Evolutionary conservation across 257 asterid species (phyloP).

Genomic region (Thymus mandschuricus): DNA sequence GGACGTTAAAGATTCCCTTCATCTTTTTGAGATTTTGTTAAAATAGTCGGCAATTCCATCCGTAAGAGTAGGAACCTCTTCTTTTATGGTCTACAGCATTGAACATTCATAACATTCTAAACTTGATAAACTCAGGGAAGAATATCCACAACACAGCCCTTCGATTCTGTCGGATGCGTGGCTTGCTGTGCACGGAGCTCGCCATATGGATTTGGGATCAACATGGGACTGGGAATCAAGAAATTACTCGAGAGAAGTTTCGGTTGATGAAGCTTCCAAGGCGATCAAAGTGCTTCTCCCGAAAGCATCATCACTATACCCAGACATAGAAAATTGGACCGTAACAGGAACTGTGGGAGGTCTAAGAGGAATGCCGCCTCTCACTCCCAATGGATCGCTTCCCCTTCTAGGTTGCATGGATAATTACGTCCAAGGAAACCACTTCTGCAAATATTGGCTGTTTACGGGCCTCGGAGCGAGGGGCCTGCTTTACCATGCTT

Average conservation of each 20-base stretch:
- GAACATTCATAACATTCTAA: neutral
- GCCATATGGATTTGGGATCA: conserved; percentile 69
- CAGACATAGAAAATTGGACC: conserved; percentile 65
- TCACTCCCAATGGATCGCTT: conserved; percentile 71
- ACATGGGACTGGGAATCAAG: conserved; percentile 95
- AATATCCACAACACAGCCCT: conserved; percentile 67
- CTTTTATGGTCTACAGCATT: neutral
- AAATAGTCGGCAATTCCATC: neutral
- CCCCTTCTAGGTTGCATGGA: conserved; percentile 83
- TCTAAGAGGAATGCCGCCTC: conserved; percentile 90
- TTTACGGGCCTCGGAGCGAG: conserved; percentile 94
- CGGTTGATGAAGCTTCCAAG: conserved; percentile 58
- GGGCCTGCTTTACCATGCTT: conserved; percentile 84
- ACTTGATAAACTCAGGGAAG: conserved; percentile 50
- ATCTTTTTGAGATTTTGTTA: conserved; percentile 2
- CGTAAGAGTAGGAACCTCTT: neutral
- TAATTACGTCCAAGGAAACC: conserved; percentile 42
- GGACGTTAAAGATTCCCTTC: neutral
- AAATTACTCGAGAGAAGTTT: conserved; percentile 62
- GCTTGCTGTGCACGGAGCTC: conserved; percentile 80
- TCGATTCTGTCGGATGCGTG: conserved; percentile 90
- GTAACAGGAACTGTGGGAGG: conserved; percentile 72
- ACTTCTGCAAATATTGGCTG: conserved; percentile 70
- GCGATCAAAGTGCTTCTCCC: conserved; percentile 67
- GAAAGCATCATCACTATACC: conserved; percentile 70